phyloP scores from a whole-genome alignment of 495 filamentous ascomycete species.

The Penicillium maclennaniae region DNA sequence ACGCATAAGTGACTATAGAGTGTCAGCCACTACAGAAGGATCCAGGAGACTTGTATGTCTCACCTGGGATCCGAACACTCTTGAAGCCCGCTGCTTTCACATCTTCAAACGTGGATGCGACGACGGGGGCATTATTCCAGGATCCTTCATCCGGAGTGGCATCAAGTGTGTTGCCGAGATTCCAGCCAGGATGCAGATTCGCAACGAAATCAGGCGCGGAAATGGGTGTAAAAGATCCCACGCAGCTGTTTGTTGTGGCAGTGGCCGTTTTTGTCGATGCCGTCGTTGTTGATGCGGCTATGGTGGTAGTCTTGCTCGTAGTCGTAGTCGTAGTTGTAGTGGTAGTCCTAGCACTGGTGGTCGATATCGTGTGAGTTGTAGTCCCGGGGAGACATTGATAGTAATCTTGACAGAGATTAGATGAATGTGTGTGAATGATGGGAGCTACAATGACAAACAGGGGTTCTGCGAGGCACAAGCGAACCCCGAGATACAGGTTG shows the following conservation, averaged over 20 bases:
- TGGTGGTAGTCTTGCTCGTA: background rate
- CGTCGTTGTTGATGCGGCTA: no score
- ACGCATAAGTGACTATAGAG: conserved; percentile 51
- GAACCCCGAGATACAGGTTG: conserved; percentile 10
- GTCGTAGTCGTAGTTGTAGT: conserved; percentile 6
- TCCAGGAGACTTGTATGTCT: background rate
- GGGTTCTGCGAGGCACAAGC: conserved; percentile 21
- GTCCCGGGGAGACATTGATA: conserved; percentile 18
- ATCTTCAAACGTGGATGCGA: conserved; percentile 45
- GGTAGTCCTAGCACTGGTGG: background rate
- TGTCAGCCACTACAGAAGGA: conserved; percentile 1
- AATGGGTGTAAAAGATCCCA: conserved; percentile 34
- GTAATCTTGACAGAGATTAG: conserved; percentile 4
- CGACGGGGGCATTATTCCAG: conserved; percentile 54
- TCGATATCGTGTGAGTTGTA: background rate
- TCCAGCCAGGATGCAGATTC: conserved; percentile 42
- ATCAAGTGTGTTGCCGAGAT: conserved; percentile 54
- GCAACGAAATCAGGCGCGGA: conserved; percentile 34
- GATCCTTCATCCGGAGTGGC: conserved; percentile 54
- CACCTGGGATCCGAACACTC: conserved; percentile 55
- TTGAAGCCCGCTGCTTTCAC: conserved; percentile 55
- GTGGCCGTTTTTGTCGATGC: background rate
- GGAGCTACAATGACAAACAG: background rate
- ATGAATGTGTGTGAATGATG: no score
- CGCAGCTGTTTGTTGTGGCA: conserved; percentile 19